phyloP scores from a whole-genome alignment of 2,329 filamentous ascomycete genomes.

The Aquanectria penicillioides region DNA sequence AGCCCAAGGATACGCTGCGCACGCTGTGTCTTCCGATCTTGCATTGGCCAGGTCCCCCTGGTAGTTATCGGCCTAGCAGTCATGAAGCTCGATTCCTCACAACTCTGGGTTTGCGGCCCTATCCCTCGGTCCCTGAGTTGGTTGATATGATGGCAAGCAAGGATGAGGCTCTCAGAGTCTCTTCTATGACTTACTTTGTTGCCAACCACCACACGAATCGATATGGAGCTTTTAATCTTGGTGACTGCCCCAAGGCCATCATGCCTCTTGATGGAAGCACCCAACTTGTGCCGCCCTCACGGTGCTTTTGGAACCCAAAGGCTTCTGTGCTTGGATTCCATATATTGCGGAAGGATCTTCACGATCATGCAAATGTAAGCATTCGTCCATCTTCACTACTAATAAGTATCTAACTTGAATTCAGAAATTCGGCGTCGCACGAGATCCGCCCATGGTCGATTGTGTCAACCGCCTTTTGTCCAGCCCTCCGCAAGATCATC shows the following conservation, averaged over 20 bases:
- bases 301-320: slow-evolving; percentile 84
- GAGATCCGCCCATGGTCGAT: slow-evolving; percentile 80
- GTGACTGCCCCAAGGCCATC: slow-evolving; percentile 65
- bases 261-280: slow-evolving; percentile 78
- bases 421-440: slow-evolving; percentile 83
- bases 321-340: slow-evolving; percentile 83
- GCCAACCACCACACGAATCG: slow-evolving; percentile 80
- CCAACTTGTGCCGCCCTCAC: slow-evolving; percentile 75
- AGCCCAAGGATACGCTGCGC: slow-evolving; percentile 77
- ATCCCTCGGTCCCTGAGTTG: slow-evolving; percentile 78
- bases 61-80: slow-evolving; percentile 71
- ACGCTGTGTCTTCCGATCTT: slow-evolving; percentile 78
- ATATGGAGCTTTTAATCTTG: slow-evolving; percentile 74
- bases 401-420: slow-evolving; percentile 19
- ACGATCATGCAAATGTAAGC: slow-evolving; percentile 73
- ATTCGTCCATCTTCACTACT: background rate
- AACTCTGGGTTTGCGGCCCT: slow-evolving; percentile 76
- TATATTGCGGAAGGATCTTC: slow-evolving; percentile 80
- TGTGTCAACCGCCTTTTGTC: slow-evolving; percentile 80
- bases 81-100: slow-evolving; percentile 80
- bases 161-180: slow-evolving; percentile 67
- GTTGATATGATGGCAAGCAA: slow-evolving; percentile 79
- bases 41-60: slow-evolving; percentile 78
- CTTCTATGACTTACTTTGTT: slow-evolving; percentile 84
- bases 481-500: slow-evolving; percentile 74